Evolutionary conservation across 1,284 basidiomycete species (phyloP).

Genomic region (Cryptococcus sp.): DNA sequence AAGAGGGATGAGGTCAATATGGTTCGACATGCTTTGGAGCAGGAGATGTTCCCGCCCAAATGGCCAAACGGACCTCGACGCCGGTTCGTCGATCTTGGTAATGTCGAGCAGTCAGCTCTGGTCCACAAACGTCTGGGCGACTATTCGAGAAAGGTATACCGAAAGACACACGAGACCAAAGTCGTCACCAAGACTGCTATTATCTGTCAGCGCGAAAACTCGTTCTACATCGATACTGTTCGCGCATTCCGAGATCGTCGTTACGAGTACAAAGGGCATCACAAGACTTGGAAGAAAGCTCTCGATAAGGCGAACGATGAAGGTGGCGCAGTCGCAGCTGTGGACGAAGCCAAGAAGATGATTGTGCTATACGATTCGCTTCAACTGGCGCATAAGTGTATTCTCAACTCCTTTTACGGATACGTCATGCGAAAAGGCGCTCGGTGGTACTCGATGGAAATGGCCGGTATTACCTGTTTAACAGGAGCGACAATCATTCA

Average conservation of each 20-base stretch:
- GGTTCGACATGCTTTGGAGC: slow-evolving; percentile 95
- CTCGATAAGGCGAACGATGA: slow-evolving; percentile 69
- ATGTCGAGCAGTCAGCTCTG: slow-evolving; percentile 82
- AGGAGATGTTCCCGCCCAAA: slow-evolving; percentile 86
- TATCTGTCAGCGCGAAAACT: slow-evolving; percentile 97
- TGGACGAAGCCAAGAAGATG: slow-evolving; percentile 98
- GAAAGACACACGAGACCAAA: slow-evolving; percentile 98
- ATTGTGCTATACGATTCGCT: slow-evolving; percentile 99
- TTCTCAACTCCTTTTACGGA: slow-evolving; percentile 99
- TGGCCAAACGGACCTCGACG: slow-evolving; percentile 68
- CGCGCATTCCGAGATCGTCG: slow-evolving; percentile 95
- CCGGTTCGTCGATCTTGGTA: slow-evolving; percentile 79
- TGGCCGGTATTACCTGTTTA: slow-evolving; percentile 98
- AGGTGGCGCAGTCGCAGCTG: slow-evolving; percentile 70
- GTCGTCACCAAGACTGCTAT: slow-evolving; percentile 92
- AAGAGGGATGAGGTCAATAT: slow-evolving; percentile 98
- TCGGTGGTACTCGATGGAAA: slow-evolving; percentile 99
- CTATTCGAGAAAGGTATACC: slow-evolving; percentile 98
- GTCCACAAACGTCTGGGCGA: slow-evolving; percentile 96
- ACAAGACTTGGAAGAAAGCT: slow-evolving; percentile 99
- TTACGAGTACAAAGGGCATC: slow-evolving; percentile 98
- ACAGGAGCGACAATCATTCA: slow-evolving; percentile 99
- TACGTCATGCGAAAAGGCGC: slow-evolving; percentile 99
- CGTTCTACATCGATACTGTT: slow-evolving; percentile 99
- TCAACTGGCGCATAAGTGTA: slow-evolving; percentile 99